phyloP scores from a whole-genome alignment of 164 flowering plant species.

The Malania oleifera region DNA sequence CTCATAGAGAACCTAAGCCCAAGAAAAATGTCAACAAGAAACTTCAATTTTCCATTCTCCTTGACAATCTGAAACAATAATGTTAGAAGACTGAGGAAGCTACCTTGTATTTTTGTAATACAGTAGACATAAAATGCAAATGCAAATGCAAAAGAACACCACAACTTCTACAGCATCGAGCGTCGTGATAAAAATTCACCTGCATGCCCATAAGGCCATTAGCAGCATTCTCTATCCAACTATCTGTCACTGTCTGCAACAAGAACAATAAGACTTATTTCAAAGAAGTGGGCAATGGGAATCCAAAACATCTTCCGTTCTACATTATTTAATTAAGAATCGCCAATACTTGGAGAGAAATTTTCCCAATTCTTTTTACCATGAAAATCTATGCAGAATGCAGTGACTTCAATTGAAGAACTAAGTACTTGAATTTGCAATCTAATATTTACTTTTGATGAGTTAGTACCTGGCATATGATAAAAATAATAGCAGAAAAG shows the following conservation, averaged over 20 bases:
- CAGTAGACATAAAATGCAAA: too few relatives aligned
- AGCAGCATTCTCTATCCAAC: constrained; percentile 92
- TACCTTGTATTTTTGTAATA: not conserved
- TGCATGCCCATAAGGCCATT: constrained; percentile 93
- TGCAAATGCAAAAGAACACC: too few relatives aligned
- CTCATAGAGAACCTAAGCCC: constrained; percentile 74
- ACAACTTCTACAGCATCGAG: too few relatives aligned
- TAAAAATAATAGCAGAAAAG: too few relatives aligned
- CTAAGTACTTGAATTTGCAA: too few relatives aligned
- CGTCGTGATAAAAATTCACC: too few relatives aligned
- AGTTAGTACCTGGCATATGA: too few relatives aligned
- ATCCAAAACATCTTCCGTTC: not conserved
- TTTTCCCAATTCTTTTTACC: too few relatives aligned
- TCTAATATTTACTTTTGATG: too few relatives aligned
- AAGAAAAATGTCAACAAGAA: constrained; percentile 60
- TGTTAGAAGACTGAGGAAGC: not conserved
- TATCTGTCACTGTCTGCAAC: constrained; percentile 78
- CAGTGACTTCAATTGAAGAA: too few relatives aligned
- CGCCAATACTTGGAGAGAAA: not conserved
- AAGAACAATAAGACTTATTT: not conserved
- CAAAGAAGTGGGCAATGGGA: not conserved
- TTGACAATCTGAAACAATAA: constrained; percentile 46
- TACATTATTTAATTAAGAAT: too few relatives aligned
- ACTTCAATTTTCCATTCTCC: constrained; percentile 56
- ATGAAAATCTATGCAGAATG: too few relatives aligned